Evolutionary conservation across 352 stramenopile genomes (phyloP), one percentile per base, ranked within the genome.

Genomic region (Pythium guiyangense): DNA sequence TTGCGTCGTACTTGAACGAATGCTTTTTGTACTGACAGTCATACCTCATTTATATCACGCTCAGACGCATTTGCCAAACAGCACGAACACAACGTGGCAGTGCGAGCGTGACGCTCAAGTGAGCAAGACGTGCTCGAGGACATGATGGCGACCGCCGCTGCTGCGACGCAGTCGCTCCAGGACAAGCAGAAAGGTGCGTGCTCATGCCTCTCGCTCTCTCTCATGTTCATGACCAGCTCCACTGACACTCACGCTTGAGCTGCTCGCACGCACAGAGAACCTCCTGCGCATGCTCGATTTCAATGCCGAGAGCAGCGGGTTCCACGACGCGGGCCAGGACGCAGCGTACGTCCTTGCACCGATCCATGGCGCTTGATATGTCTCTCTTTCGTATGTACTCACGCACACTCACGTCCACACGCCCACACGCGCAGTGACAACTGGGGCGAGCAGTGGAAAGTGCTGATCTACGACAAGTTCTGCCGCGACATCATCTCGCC

Each of bases 401-500:
- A 10, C 11, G 6, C 1, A 10, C 6, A 1, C 11, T 9, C 26
- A 3, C 6, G 4, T 45, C 4, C 10, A 8, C 26, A 12, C 29
- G 25, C 22, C 6, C n/a, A 29, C 29, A 15, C 18, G 18, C 52
- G 26, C 43, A 90, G 79, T 2, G 81, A 91, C 42, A 65, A 79
- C 60, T 94, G 84, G 84, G 81, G 82, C 15, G 79, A 94, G 34
- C 84, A 94, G 55, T 94, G 85, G 85, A 99, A 99, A 67, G 94
- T 99, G 45, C 74, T 99, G 35, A 96, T 99, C 60, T 99, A 99
- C 73, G 97, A 99, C 77, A 74, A 77, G 27, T 86, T 96, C 60
- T 98, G 92, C 64, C 90, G 95, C 39, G 93, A 98, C 64, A 98
- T 99, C 64, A 98, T 99, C 68, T 98, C 94, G 31, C 97, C 97